These are phyloP conservation scores for Phytophthora kernoviae DNA, from an alignment of 352 stramenopile genomes.

Conservation along the genomic window DNA sequence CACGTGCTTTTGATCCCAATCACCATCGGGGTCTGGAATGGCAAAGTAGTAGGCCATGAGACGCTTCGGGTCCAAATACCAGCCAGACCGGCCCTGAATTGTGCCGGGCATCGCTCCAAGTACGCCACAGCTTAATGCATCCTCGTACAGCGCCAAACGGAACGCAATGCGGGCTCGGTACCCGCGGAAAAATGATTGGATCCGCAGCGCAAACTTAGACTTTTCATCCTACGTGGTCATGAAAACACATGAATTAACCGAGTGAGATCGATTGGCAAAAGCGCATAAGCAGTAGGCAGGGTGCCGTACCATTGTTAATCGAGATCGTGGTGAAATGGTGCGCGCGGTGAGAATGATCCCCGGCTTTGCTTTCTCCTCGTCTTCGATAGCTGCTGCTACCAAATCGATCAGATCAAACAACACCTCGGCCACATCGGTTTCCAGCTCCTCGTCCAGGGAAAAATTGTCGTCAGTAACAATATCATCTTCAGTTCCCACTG, in stretches of 20 bases:
- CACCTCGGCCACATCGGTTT: constrained; percentile 49
- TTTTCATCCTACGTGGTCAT: constrained; percentile 8
- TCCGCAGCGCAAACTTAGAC: constrained; percentile 33
- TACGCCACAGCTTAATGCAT: constrained; percentile 64
- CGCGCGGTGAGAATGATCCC: constrained; percentile 9
- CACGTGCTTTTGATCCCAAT: constrained; percentile 70
- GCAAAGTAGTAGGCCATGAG: constrained; percentile 81
- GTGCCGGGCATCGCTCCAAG: constrained; percentile 77
- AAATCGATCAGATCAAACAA: constrained; percentile 51
- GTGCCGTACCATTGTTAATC: constrained; percentile 16
- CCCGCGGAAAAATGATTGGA: constrained; percentile 65
- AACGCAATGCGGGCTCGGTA: constrained; percentile 57
- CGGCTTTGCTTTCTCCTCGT: constrained; percentile 8
- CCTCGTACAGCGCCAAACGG: constrained; percentile 64
- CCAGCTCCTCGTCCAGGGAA: constrained; percentile 25
- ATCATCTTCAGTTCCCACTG: background rate
- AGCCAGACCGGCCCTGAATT: constrained; percentile 61
- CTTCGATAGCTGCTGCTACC: constrained; percentile 18
- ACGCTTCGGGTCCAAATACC: constrained; percentile 81
- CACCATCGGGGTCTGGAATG: constrained; percentile 49
- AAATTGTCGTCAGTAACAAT: background rate
- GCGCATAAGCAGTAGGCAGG: background rate
- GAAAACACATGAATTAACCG: constrained; percentile 1
- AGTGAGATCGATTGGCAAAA: background rate
- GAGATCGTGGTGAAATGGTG: constrained; percentile 19